Base-by-base conservation (phyloP, 2,329 filamentous ascomycete genomes). In the Nemania serpens region DNA sequence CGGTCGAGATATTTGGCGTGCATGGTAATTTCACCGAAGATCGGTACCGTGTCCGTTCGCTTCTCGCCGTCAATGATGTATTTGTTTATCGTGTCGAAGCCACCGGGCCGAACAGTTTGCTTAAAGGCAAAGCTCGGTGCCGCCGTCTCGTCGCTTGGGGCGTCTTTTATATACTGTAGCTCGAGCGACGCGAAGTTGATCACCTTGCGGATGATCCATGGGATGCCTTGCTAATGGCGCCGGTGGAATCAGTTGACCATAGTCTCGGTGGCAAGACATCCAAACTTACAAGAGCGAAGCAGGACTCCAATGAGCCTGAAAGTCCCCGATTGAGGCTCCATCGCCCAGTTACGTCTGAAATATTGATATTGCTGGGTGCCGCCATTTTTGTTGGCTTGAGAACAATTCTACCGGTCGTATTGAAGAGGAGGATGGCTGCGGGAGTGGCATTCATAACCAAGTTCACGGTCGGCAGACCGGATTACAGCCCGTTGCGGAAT, bases 131-230 rank as follows among this genome's bases (percentile, higher is more conserved):
- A 47, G 22, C 43, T 47, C 43, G 43, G 20, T 47, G 22, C 18
- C 7, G 42, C 20, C 29, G 20, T 47, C 20, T 20, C 20, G 15
- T 47, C 43, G 43, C 43, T 47, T 15, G 43, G 43, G 2, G 43
- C 13, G 10, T 47, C 43, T 47, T 47, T 47, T n/a, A 29, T 33
- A n/a, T 47, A 47, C 43, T 47, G 43, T 33, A 47, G 22, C 43
- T 47, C 43, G 22, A 47, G 43, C 22, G 43, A 29, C 3, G 43
- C 43, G 43, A 47, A 47, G 29, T 47, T 47, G 43, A 47, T 47
- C 43, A 47, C 43, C 22, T 47, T 47, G 15, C 43, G 43, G 22
- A 47, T n/a, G 22, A 47, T 47, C 43, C 43, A 47, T 47, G 43
- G 43, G 15, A 47, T 47, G 20, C 43, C 43, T 47, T 47, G 43